These are phyloP conservation scores for Verruconis gallopava DNA, from an alignment of 2,329 filamentous ascomycete species.

Conservation along the genomic window DNA sequence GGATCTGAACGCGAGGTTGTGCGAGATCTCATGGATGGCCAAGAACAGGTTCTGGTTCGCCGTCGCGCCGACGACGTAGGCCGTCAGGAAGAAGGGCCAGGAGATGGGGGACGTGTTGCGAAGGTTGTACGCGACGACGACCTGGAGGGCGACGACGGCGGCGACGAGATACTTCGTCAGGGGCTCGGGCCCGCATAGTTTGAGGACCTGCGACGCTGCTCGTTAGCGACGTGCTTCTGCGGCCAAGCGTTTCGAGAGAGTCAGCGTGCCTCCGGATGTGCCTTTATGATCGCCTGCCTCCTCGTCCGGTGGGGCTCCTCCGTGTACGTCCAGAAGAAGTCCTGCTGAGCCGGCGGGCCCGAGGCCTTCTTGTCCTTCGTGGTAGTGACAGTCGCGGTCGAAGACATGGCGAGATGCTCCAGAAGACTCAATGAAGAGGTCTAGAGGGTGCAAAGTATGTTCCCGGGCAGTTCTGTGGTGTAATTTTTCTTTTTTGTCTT, in stretches of 20 bases:
- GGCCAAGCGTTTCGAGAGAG: conserved; percentile 7
- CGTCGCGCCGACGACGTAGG: conserved; percentile 85
- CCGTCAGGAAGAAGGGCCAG: conserved; percentile 71
- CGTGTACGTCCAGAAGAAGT: conserved; percentile 98
- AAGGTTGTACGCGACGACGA: conserved; percentile 64
- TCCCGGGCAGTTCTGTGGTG: no score
- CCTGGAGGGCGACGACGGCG: conserved; percentile 69
- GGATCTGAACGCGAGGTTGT: conserved; percentile 87
- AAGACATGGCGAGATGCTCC: conserved; percentile 2
- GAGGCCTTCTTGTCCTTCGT: background rate
- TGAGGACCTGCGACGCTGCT: conserved; percentile 55
- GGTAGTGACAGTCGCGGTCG: conserved; percentile 7
- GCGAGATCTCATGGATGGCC: conserved; percentile 96
- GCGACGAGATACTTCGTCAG: conserved; percentile 88
- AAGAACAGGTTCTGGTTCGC: conserved; percentile 98
- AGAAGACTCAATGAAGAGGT: no score
- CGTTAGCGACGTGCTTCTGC: conserved; percentile 7
- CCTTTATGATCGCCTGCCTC: conserved; percentile 90
- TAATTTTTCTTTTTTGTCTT: no score
- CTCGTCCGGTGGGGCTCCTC: conserved; percentile 92
- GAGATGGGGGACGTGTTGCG: conserved; percentile 68
- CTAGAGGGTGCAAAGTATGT: no score
- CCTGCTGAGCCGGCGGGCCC: conserved; percentile 28
- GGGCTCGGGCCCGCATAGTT: conserved; percentile 91
- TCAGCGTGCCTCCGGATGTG: conserved; percentile 70